These are phyloP conservation scores for Dictyostelium capitatum DNA, from an alignment of 78 protist species.

Conservation along the genomic window DNA sequence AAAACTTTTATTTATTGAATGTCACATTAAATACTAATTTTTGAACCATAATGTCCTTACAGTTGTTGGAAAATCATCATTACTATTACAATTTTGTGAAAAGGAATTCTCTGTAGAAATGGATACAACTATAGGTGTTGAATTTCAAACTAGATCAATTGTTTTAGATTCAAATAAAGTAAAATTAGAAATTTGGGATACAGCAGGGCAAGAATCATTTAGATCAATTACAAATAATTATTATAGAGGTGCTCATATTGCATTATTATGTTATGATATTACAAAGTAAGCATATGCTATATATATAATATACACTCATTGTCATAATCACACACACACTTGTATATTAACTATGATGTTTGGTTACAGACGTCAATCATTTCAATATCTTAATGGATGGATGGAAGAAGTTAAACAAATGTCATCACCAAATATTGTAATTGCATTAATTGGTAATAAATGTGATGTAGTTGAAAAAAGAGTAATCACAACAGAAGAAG, in stretches of 20 bases:
- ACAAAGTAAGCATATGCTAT: slow-evolving; percentile 24
- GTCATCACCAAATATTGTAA: slow-evolving; percentile 73
- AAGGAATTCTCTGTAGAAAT: slow-evolving; percentile 97
- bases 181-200: slow-evolving; percentile 99
- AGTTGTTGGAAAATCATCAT: slow-evolving; percentile 97
- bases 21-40: too few relatives aligned
- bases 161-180: slow-evolving; percentile 90
- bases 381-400: slow-evolving; percentile 96
- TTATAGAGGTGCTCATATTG: slow-evolving; percentile 96
- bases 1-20: not conserved
- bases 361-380: slow-evolving; percentile 97
- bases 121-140: slow-evolving; percentile 99
- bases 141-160: slow-evolving; percentile 97
- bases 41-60: too few relatives aligned
- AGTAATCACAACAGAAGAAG: slow-evolving; percentile 86
- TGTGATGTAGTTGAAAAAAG: slow-evolving; percentile 85
- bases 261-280: slow-evolving; percentile 78
- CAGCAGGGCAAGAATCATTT: slow-evolving; percentile 98
- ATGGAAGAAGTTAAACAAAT: slow-evolving; percentile 87
- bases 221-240: slow-evolving; percentile 98
- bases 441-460: slow-evolving; percentile 87
- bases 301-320: not conserved
- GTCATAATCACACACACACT: too few relatives aligned
- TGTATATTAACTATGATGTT: too few relatives aligned
- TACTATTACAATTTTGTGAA: slow-evolving; percentile 98